Base-by-base conservation (phyloP, 805 yeast species). In the Lipomyces yamanashiensis region DNA sequence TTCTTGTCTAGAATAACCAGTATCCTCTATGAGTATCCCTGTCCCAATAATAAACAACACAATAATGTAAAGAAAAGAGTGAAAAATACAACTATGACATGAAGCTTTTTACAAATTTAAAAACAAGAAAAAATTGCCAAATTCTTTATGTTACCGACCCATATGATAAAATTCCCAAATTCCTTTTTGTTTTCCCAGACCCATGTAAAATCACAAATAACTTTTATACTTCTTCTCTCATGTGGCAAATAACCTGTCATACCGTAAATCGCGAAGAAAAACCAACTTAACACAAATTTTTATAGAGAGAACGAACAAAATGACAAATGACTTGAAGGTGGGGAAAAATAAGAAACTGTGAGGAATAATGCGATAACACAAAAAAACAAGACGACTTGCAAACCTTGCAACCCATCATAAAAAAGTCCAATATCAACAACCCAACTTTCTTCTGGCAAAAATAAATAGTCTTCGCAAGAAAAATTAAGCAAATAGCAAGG, bases 11-110 rank as follows among this genome's bases (percentile, higher is more conserved):
- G 37, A 49, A 40, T 56, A 56, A 58, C 61, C 61, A 58, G 61
- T 58, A 51, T 34, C 61, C 47, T 59, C 62, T 59, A 59, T 59
- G 62, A 45, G 56, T 44, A 41, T 62, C 63, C 63, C 59, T 62
- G 47, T 54, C 63, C 63, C 59, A 56, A 45, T 48, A 54, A 59
- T 28, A 47, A 58, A 58, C 34, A 54, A 47, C n/a, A 57, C 41
- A 58, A 34, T 13, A 40, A 51, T 21, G 15, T n/a, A 19, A 53
- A 33, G 21, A 44, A 52, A 50, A 52, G 52, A n/a, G 12, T 54
- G 12, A 48, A 39, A 36, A 56, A 6, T 49, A 28, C 28, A 57
- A 33, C 37, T 15, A 48, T 40, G 47, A 15, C 40, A 45, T 13
- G 21, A 37, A 39, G 17, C 17, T 19, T 48, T 34, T 34, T 37